Evolutionary conservation across 2,329 filamentous ascomycete genomes (phyloP).

Genomic region (Exophiala sp.): DNA sequence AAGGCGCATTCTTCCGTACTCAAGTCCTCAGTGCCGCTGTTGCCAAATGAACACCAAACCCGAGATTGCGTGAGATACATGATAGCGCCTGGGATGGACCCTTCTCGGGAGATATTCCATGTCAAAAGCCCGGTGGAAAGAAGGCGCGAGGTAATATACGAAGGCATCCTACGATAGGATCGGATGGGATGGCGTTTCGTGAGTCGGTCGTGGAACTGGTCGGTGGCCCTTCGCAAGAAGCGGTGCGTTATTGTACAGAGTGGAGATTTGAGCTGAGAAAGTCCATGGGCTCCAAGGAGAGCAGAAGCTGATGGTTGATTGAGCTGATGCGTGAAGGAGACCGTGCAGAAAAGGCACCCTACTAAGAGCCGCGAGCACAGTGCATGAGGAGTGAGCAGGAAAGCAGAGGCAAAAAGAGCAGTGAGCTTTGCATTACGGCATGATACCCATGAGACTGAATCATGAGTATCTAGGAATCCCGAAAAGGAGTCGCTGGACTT

Average conservation of each 20-base stretch:
- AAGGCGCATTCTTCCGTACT: conserved; percentile 97
- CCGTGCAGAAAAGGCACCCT: no score
- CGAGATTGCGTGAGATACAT: background rate
- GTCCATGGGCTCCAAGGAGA: background rate
- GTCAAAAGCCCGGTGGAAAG: background rate
- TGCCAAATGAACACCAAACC: conserved; percentile 39
- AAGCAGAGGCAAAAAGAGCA: background rate
- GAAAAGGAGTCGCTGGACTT: no score
- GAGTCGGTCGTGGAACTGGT: background rate
- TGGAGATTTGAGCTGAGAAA: background rate
- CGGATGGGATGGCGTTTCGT: background rate
- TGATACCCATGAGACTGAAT: conserved; percentile 19
- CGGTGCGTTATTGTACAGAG: background rate
- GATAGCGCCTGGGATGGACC: background rate
- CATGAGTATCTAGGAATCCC: conserved; percentile 1
- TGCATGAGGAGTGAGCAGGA: background rate
- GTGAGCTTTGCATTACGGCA: background rate
- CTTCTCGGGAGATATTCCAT: background rate
- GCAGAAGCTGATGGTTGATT: no score
- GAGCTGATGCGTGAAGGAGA: no score
- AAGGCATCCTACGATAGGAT: background rate
- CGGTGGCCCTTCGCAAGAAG: background rate
- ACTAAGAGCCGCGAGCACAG: no score
- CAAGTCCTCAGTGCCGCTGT: conserved; percentile 70
- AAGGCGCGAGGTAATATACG: background rate